These are phyloP conservation scores for Sarocladium strictum DNA, from an alignment of 2,329 filamentous ascomycete genomes.

Conservation along the genomic window DNA sequence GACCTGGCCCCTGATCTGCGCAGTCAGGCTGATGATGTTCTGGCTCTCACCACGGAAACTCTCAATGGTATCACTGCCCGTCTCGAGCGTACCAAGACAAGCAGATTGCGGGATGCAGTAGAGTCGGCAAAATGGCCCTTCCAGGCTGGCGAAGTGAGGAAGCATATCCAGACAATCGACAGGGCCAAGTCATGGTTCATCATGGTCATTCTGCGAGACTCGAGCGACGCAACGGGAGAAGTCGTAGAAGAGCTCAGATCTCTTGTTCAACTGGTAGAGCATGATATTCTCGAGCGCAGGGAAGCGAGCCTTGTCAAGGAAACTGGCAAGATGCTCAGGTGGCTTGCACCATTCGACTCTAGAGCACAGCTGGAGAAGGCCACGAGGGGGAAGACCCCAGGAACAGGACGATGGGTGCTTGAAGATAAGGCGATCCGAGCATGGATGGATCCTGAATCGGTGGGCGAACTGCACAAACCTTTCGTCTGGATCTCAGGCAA, in stretches of 20 bases:
- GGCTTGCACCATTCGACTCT: constrained; percentile 16
- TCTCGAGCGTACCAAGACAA: constrained; percentile 12
- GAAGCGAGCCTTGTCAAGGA: constrained; percentile 14
- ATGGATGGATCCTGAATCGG: constrained; percentile 12
- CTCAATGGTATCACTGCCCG: constrained; percentile 15
- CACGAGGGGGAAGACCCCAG: constrained; percentile 14
- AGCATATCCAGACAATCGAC: constrained; percentile 17
- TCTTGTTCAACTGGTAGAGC: constrained; percentile 15
- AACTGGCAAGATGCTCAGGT: constrained; percentile 13
- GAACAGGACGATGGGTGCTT: constrained; percentile 17
- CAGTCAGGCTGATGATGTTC: constrained; percentile 15
- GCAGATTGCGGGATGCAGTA: constrained; percentile 12
- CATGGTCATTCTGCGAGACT: constrained; percentile 18
- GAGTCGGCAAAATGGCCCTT: constrained; percentile 17
- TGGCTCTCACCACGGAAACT: constrained; percentile 14
- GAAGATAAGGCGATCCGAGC: constrained; percentile 11
- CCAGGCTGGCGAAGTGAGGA: constrained; percentile 14
- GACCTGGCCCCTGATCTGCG: background rate
- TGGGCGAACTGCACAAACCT: constrained; percentile 11
- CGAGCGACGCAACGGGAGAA: constrained; percentile 14
- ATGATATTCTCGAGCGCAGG: constrained; percentile 16
- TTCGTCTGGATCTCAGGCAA: constrained; percentile 20
- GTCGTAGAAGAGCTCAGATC: constrained; percentile 17
- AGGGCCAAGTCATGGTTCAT: constrained; percentile 21
- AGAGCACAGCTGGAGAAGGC: constrained; percentile 14